Evolutionary conservation across 495 filamentous ascomycete genomes (phyloP), one percentile per base, ranked within the genome.

Genomic region (Echria macrotheca): DNA sequence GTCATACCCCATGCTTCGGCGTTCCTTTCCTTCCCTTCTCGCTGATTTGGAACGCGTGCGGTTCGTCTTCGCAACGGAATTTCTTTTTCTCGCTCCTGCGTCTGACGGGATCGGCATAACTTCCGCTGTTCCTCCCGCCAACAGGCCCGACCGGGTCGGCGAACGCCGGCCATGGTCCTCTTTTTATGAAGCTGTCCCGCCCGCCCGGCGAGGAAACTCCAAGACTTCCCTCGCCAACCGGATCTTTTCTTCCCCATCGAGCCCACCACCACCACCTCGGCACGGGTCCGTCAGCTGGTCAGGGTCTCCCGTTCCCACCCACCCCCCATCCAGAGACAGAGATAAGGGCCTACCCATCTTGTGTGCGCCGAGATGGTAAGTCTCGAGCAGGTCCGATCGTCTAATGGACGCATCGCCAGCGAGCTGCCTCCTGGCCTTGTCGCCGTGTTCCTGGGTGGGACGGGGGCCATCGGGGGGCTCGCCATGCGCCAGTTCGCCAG

Each of bases 361-460:
- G 9, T 21, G 6, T 21, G 14, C 0, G 14, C 22, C 41, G 50
- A 47, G 10, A 75, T 75, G 72, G 64, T 71, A 0, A 52, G 57
- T 5, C 51, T 72, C 25, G 33, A 58, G 10, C 59, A 67, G 8
- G 59, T 71, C 33, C 61, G 60, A 22, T 40, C 61, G 1, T 73
- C 71, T 5, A 74, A 74, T 47, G 44, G 58, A 3, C 55, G 54
- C 6, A 71, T 78, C 51, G 40, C 58, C 7, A 54, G 59, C 4
- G 18, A 48, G 0, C 63, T 77, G 12, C 72, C 72, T 7, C 23
- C 62, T 0, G 64, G 68, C 3, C 58, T 78, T 1, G 69, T 78
- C 2, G 78, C 72, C 23, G 72, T 84, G 42, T 82, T 82, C 53
- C 80, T 81, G 12, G 82, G 85, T 38, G 84, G 69, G 19, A 87